Evolutionary conservation across 768 basidiomycete species (phyloP).

Genomic region (Tremella yokohamensis): DNA sequence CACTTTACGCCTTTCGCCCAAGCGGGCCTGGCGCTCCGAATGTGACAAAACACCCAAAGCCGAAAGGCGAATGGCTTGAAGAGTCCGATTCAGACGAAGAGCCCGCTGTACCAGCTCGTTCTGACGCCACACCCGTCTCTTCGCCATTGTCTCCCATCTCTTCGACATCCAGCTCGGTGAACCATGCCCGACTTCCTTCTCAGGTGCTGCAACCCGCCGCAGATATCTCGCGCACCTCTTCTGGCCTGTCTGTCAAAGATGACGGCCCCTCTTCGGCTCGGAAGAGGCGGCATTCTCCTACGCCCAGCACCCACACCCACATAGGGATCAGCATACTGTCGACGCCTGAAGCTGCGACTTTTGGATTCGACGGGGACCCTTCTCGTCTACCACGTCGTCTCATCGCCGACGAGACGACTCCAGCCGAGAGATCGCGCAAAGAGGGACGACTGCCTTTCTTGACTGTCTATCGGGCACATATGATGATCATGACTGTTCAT

Average conservation of each 20-base stretch:
- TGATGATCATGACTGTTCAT: conserved; percentile 88
- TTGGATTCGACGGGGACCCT: conserved; percentile 5
- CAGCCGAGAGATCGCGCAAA: neutral
- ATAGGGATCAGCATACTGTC: conserved; percentile 34
- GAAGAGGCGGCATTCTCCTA: conserved; percentile 27
- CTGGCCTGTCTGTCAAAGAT: neutral
- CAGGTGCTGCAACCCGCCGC: neutral
- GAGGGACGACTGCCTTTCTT: conserved; percentile 60
- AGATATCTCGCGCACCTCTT: conserved; percentile 8
- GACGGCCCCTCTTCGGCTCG: neutral
- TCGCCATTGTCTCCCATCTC: conserved; percentile 3
- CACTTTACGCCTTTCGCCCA: neutral
- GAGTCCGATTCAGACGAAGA: conserved; percentile 47
- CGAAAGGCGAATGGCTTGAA: conserved; percentile 42
- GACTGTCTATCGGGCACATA: conserved; percentile 84
- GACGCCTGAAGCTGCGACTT: conserved; percentile 24
- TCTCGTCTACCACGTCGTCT: neutral
- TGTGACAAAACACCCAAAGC: neutral
- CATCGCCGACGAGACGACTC: neutral
- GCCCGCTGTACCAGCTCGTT: conserved; percentile 21
- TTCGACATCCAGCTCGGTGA: neutral
- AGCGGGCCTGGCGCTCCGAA: neutral
- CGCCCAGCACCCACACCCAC: conserved; percentile 25
- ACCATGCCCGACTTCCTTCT: neutral
- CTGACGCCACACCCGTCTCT: neutral